These are phyloP conservation scores for Sugiyamaella mastotermitis DNA, from an alignment of 805 yeast genomes.

Conservation along the genomic window DNA sequence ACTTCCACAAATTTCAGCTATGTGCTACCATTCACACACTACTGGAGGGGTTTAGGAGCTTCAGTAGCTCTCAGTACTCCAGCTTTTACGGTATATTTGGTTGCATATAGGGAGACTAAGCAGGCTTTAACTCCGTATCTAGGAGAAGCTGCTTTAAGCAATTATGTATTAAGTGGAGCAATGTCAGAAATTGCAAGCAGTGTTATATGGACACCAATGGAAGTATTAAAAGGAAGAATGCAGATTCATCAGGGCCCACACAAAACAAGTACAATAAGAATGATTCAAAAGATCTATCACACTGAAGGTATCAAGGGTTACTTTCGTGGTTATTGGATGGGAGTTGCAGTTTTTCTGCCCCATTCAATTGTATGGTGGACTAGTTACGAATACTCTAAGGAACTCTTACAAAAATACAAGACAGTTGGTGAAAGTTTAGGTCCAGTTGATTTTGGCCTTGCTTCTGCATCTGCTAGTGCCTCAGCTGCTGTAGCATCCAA, in stretches of 20 bases:
- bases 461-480: slow-evolving; percentile 34
- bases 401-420: slow-evolving; percentile 4
- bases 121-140: slow-evolving; percentile 30
- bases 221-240: slow-evolving; percentile 40
- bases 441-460: slow-evolving; percentile 25
- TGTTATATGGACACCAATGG: slow-evolving; percentile 40
- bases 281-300: slow-evolving; percentile 36
- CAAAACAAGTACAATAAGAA: slow-evolving; percentile 10
- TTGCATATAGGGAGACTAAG: slow-evolving; percentile 36
- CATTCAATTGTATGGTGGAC: slow-evolving; percentile 40
- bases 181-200: slow-evolving; percentile 36
- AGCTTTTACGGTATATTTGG: slow-evolving; percentile 37
- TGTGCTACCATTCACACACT: slow-evolving; percentile 32
- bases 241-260: slow-evolving; percentile 28
- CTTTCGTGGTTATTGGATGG: slow-evolving; percentile 63
- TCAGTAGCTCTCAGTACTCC: slow-evolving; percentile 36
- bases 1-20: slow-evolving; percentile 34
- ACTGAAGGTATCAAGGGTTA: slow-evolving; percentile 72
- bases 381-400: slow-evolving; percentile 21
- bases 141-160: slow-evolving; percentile 30
- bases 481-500: slow-evolving; percentile 33
- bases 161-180: slow-evolving; percentile 34
- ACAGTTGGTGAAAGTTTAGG: slow-evolving; percentile 14
- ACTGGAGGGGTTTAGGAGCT: slow-evolving; percentile 37
- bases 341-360: slow-evolving; percentile 37